phyloP scores from a whole-genome alignment of 2,329 filamentous ascomycete species.

The Botryotinia globosa region DNA sequence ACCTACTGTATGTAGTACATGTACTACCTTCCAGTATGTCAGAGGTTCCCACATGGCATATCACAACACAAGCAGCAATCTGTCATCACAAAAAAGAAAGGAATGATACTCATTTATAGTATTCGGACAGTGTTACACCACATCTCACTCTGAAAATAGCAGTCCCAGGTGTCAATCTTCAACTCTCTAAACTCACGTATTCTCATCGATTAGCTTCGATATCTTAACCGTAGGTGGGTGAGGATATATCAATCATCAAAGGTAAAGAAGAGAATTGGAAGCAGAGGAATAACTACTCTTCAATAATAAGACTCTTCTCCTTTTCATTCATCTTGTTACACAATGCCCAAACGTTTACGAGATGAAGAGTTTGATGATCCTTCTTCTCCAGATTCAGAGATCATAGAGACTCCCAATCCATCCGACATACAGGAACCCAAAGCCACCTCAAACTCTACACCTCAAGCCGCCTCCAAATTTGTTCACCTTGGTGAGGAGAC shows the following conservation, averaged over 20 bases:
- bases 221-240: neutral
- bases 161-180: neutral
- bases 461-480: slow-evolving; percentile 50
- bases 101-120: neutral
- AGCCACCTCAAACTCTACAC: slow-evolving; percentile 30
- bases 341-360: slow-evolving; percentile 61
- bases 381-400: slow-evolving; percentile 40
- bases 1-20: no score
- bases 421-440: slow-evolving; percentile 29
- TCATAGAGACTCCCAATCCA: slow-evolving; percentile 21
- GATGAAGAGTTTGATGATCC: slow-evolving; percentile 47
- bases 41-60: neutral
- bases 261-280: neutral
- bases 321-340: slow-evolving; percentile 26
- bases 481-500: slow-evolving; percentile 61
- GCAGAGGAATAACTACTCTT: slow-evolving; percentile 11
- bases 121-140: neutral
- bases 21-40: neutral
- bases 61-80: neutral
- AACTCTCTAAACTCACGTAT: neutral
- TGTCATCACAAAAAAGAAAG: neutral
- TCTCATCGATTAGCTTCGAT: neutral
- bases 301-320: slow-evolving; percentile 21
- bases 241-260: neutral
- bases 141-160: no score